Evolutionary conservation across 2,329 filamentous ascomycete species (phyloP).

Genomic region (Aureobasidium sp.): DNA sequence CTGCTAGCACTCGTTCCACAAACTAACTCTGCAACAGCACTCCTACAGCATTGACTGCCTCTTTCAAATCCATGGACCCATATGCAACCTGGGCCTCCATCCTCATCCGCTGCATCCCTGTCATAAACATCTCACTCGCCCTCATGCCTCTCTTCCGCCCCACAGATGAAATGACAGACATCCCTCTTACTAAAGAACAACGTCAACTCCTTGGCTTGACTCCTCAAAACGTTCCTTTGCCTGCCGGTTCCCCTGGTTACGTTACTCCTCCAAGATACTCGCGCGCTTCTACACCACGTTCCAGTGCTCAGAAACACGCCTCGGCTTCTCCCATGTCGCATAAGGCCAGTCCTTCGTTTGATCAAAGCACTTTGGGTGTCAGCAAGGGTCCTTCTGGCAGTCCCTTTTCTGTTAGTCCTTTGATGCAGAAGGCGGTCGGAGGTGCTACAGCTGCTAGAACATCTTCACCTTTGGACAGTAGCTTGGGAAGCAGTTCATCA

Average conservation of each 20-base stretch:
- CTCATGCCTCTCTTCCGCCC: slow-evolving; percentile 64
- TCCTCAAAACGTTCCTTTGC: slow-evolving; percentile 54
- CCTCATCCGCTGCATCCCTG: slow-evolving; percentile 47
- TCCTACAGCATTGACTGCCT: slow-evolving; percentile 17
- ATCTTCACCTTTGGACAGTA: slow-evolving; percentile 32
- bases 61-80: slow-evolving; percentile 24
- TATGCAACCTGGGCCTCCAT: slow-evolving; percentile 38
- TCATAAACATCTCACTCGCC: slow-evolving; percentile 61
- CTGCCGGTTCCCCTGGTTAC: slow-evolving; percentile 60
- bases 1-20: neutral
- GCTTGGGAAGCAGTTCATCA: slow-evolving; percentile 47
- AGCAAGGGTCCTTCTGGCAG: slow-evolving; percentile 15
- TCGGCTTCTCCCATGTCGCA: slow-evolving; percentile 32
- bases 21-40: slow-evolving; percentile 26
- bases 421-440: slow-evolving; percentile 63
- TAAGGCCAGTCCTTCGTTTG: slow-evolving; percentile 23
- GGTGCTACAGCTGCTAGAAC: slow-evolving; percentile 47
- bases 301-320: slow-evolving; percentile 22
- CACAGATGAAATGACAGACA: slow-evolving; percentile 75
- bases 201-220: slow-evolving; percentile 76
- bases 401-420: slow-evolving; percentile 37
- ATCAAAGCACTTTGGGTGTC: slow-evolving; percentile 17
- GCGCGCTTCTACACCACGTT: slow-evolving; percentile 62
- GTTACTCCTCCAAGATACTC: slow-evolving; percentile 84
- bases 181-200: slow-evolving; percentile 84